Base-by-base conservation (phyloP, 495 filamentous ascomycete genomes). In the Trichoderma virens region DNA sequence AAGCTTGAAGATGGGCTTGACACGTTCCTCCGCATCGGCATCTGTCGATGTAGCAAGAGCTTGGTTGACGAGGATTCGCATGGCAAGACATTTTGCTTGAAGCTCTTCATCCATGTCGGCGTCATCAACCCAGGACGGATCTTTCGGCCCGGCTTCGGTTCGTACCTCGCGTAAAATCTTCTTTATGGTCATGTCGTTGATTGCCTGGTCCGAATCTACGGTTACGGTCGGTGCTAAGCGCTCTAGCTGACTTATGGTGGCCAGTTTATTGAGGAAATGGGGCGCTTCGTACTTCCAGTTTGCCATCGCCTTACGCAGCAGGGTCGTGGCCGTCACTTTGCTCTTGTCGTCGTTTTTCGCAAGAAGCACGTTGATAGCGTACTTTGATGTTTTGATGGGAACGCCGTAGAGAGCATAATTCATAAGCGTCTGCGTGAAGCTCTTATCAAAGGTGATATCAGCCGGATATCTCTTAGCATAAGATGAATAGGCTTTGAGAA, bases 281-380 rank as follows among this genome's bases (percentile, higher is more conserved):
- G 85, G 79, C 0, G 82, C 83, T 2, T 87, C 92, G 67, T 90
- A 97, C 7, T 80, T 80, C 83, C 91, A 97, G 45, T 86, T 84
- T 65, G 88, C 86, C 38, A 89, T 80, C 63, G 86, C 88, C 66
- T 88, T 87, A 54, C 86, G 80, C 2, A 95, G 72, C 3, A 99
- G 78, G 69, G 96, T 93, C 56, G 89, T 90, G 2, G 91, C 90
- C 65, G 92, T 89, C 23, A 76, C 69, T 84, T 92, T 86, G 67
- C 94, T 91, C 70, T 90, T 93, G 39, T 88, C 85, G 38, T 94
- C 89, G 31, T 89, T 83, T 16, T 86, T 86, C 27, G 89, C 86
- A 79, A 96, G 87, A 62, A 98, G 79, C 70, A 98, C 90, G 30
- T 90, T 90, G 39, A 98, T 87, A 0, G 94, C 95, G 76, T 97